These are phyloP conservation scores for Chaetomium sp. DNA, from an alignment of 2,329 filamentous ascomycete genomes.

Conservation along the genomic window DNA sequence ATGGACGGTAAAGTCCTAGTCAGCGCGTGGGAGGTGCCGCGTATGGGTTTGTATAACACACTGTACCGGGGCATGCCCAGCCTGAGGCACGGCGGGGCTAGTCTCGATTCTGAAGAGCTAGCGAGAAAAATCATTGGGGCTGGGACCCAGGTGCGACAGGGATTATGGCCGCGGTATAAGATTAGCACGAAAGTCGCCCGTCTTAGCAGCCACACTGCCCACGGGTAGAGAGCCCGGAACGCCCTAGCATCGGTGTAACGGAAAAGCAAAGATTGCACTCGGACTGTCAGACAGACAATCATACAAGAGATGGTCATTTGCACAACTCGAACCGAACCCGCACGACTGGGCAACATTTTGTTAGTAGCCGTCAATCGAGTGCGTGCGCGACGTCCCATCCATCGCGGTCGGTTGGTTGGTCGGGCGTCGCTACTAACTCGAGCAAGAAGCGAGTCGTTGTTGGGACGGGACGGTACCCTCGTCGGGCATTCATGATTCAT, in stretches of 20 bases:
- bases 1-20: constrained; percentile 10
- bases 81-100: constrained; percentile 18
- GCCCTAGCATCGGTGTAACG: constrained; percentile 19
- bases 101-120: constrained; percentile 28
- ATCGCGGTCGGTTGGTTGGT: not conserved
- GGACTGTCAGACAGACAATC: constrained; percentile 1
- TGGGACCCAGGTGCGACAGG: constrained; percentile 23
- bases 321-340: too few species aligned
- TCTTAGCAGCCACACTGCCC: constrained; percentile 1
- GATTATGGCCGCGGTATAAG: constrained; percentile 28
- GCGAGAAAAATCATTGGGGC: constrained; percentile 23
- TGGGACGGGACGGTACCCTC: not conserved
- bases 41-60: constrained; percentile 9
- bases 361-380: not conserved
- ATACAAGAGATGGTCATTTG: not conserved
- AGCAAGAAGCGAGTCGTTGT: not conserved
- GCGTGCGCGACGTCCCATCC: not conserved
- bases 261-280: not conserved
- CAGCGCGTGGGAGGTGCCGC: not conserved
- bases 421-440: not conserved
- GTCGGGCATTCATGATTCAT: not conserved
- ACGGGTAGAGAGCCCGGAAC: not conserved
- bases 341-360: not conserved
- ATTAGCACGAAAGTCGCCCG: constrained; percentile 23
- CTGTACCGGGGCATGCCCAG: constrained; percentile 11